Evolutionary conservation across 306 rosid genomes (phyloP).

Genomic region (Astragalus glycyphyllos): DNA sequence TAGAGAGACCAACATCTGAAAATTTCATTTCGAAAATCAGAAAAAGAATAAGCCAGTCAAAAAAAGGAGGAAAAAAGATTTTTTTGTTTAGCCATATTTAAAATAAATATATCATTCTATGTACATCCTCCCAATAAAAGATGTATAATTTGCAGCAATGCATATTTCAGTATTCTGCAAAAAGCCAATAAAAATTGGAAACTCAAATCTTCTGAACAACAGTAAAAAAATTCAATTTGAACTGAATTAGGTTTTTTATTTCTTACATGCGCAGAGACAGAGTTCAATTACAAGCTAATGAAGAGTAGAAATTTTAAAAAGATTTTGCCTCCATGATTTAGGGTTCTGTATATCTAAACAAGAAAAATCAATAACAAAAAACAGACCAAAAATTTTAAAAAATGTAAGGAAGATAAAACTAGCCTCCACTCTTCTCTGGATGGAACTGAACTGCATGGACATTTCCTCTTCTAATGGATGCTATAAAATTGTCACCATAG

Average conservation of each 20-base stretch:
- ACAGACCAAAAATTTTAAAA: not conserved
- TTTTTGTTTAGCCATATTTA: not conserved
- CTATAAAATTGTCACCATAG: conserved; percentile 87
- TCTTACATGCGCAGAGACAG: not conserved
- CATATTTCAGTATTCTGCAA: conserved; percentile 13
- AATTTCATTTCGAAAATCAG: conserved; percentile 45
- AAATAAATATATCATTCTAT: not conserved
- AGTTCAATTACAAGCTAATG: conserved; percentile 5
- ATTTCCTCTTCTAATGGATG: conserved; percentile 87
- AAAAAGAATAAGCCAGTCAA: conserved; percentile 24
- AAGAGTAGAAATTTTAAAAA: conserved; percentile 9
- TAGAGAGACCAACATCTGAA: conserved; percentile 92
- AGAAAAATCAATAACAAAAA: not conserved
- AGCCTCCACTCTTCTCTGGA: conserved; percentile 98
- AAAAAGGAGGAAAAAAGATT: conserved; percentile 5
- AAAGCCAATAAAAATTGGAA: conserved; percentile 1
- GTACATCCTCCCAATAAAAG: not conserved
- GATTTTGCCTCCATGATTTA: not conserved
- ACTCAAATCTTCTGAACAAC: not conserved
- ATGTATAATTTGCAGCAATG: conserved; percentile 2
- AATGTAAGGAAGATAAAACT: conserved; percentile 46
- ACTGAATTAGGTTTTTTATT: conserved; percentile 16
- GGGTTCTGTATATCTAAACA: not conserved
- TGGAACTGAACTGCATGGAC: conserved; percentile 99
- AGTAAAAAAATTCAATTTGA: not conserved